phyloP scores from a whole-genome alignment of 108 stramenopile genomes.

The Stephanodiscus triporus region DNA sequence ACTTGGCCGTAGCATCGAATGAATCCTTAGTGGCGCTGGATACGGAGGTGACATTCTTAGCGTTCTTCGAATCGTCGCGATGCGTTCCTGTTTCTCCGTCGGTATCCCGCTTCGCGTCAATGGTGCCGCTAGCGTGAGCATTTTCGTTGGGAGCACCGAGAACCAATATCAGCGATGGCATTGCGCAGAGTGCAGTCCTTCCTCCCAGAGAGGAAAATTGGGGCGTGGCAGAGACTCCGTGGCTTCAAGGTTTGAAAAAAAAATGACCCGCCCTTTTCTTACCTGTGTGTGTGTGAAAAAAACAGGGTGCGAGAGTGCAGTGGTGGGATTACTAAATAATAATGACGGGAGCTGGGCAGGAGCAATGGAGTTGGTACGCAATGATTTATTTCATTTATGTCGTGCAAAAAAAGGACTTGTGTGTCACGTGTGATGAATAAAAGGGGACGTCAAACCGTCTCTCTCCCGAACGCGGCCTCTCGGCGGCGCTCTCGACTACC shows the following conservation, averaged over 20 bases:
- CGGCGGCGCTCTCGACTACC: conserved; percentile 1
- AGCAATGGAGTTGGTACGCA: too few species aligned
- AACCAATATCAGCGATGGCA: not conserved
- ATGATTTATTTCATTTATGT: not conserved
- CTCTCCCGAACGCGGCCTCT: not conserved
- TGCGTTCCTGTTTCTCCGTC: not conserved
- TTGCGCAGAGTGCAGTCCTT: not conserved
- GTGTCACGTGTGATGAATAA: not conserved
- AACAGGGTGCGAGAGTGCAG: too few species aligned
- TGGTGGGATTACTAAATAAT: too few species aligned
- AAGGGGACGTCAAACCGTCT: not conserved
- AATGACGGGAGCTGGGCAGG: too few species aligned
- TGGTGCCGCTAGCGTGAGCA: conserved; percentile 1
- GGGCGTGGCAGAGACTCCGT: too few species aligned
- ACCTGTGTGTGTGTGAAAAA: too few species aligned
- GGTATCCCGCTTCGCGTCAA: not conserved
- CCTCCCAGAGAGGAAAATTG: not conserved
- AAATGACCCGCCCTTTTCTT: too few species aligned
- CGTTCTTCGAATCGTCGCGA: not conserved
- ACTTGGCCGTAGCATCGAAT: not conserved
- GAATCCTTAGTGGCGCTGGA: not conserved
- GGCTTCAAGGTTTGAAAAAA: too few species aligned
- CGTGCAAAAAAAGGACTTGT: too few species aligned
- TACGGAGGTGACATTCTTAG: not conserved
- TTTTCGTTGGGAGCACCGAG: not conserved